Evolutionary conservation across 306 rosid genomes (phyloP).

Genomic region (Gleditsia sinensis): DNA sequence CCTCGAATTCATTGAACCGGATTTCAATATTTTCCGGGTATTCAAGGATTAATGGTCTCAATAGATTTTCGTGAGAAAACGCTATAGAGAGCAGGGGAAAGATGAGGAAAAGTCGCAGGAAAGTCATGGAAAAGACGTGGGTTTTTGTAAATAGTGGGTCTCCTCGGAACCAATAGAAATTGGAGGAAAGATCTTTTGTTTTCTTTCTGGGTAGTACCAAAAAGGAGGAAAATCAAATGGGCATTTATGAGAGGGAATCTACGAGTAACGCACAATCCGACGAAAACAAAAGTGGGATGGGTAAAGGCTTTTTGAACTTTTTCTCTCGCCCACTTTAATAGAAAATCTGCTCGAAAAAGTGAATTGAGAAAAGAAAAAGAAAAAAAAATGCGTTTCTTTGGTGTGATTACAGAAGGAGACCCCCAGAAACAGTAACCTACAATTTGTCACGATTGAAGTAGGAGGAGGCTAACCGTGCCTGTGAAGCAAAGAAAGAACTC

Average conservation of each 20-base stretch:
- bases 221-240: background rate
- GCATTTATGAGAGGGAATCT: background rate
- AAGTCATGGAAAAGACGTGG: background rate
- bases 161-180: background rate
- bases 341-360: background rate
- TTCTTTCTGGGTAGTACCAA: background rate
- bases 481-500: too few species aligned
- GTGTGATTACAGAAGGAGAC: background rate
- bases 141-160: background rate
- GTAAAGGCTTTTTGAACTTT: background rate
- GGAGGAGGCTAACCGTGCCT: too few species aligned
- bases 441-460: background rate
- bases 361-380: background rate
- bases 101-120: background rate
- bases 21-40: conserved; percentile 36
- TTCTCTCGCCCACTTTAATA: background rate
- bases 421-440: background rate
- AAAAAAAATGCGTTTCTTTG: background rate
- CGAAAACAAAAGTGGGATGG: background rate
- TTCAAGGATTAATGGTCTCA: conserved; percentile 65
- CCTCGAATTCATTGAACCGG: conserved; percentile 32
- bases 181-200: background rate
- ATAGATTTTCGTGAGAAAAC: conserved; percentile 47
- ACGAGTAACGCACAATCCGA: background rate
- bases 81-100: conserved; percentile 37